These are phyloP conservation scores for Penicillium lagena DNA, from an alignment of 495 filamentous ascomycete species.

Conservation along the genomic window DNA sequence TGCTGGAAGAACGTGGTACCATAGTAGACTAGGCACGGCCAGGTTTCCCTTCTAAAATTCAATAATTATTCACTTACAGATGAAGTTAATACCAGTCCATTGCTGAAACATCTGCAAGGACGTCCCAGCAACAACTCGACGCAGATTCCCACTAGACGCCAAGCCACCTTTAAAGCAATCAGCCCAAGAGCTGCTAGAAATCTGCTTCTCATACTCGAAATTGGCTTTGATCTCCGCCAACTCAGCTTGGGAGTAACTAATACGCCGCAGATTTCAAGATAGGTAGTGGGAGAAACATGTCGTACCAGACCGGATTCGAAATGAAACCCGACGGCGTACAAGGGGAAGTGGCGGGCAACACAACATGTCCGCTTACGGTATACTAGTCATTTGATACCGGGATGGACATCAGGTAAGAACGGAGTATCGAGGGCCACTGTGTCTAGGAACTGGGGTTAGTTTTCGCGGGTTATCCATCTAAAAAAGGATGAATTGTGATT, in stretches of 20 bases:
- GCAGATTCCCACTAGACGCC: slow-evolving; percentile 42
- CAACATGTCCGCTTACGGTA: not conserved
- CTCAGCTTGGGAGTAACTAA: slow-evolving; percentile 38
- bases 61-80: slow-evolving; percentile 21
- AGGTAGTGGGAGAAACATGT: not conserved
- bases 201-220: slow-evolving; percentile 53
- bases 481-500: too few species aligned
- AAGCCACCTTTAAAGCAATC: slow-evolving; percentile 60
- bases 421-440: too few species aligned
- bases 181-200: slow-evolving; percentile 47
- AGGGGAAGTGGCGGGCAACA: not conserved
- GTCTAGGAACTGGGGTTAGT: too few species aligned
- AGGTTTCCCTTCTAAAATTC: slow-evolving; percentile 31
- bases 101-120: slow-evolving; percentile 72
- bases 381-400: too few species aligned
- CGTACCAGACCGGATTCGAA: not conserved
- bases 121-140: slow-evolving; percentile 61
- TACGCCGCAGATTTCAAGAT: too few species aligned
- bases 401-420: too few species aligned
- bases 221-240: slow-evolving; percentile 71
- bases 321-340: not conserved
- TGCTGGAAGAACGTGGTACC: slow-evolving; percentile 62
- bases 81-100: slow-evolving; percentile 74
- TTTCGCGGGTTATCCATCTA: too few species aligned
- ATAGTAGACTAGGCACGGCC: slow-evolving; percentile 48